Base-by-base conservation (phyloP, 768 basidiomycete genomes). In the Dendrothele bispora region DNA sequence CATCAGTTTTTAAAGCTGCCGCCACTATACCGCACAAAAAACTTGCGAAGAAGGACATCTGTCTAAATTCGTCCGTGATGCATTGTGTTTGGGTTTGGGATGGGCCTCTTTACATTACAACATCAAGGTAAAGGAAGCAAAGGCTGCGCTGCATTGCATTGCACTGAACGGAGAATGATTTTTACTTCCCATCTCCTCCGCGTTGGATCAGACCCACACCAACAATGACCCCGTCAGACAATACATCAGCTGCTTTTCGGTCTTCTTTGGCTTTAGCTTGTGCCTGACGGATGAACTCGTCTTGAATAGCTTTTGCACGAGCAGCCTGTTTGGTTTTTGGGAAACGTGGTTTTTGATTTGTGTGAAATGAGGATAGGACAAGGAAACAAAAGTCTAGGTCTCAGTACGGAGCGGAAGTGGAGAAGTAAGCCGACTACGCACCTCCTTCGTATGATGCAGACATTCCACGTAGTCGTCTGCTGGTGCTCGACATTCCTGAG, bases 381-480 rank as follows among this genome's bases (percentile, higher is more conserved):
- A n/a, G 11, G 18, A 17, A 14, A 39, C n/a, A 35, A 15, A 29
- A 43, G n/a, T n/a, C n/a, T 7, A 24, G 29, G 22, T 14, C 25
- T 22, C 15, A 27, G 4, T 15, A 12, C 25, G 40, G 37, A 28
- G 35, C 21, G 12, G 39, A 41, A n/a, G n/a, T 20, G n/a, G n/a
- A n/a, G n/a, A 5, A 24, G 15, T n/a, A n/a, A n/a, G n/a, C n/a
- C n/a, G n/a, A 29, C 28, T 26, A 57, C 81, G 60, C 54, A 92
- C 95, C 83, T 93, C 91, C 68, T 94, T 88, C 22, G 80, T 82
- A 61, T 86, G 83, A 64, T 95, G 93, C 48, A 98, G 69, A 65
- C 95, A 97, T 64, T 95, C 92, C 46, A 95, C 61, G 69, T 98
- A 98, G 66, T 95, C 94, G 53, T 87, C 88, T 42, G 80, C 80